Evolutionary conservation across 2,329 filamentous ascomycete genomes (phyloP).

Genomic region (Xylariales sp.): DNA sequence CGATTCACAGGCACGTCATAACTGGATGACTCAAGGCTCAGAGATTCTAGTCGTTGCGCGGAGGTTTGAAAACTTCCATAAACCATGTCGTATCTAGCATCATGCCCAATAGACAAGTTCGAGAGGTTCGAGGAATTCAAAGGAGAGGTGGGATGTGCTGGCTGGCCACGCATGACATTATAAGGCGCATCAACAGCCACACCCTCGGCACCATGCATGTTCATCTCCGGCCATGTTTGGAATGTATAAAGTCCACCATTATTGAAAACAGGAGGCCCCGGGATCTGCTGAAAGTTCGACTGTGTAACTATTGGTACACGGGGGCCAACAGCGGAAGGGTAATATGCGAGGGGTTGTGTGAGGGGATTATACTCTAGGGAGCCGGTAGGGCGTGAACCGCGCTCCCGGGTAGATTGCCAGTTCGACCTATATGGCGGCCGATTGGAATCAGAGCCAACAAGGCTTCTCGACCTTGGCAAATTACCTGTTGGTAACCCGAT

Average conservation of each 20-base stretch:
- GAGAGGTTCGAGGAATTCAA: slow-evolving; percentile 13
- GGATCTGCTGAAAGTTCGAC: slow-evolving; percentile 29
- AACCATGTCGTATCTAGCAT: slow-evolving; percentile 26
- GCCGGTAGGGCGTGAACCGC: slow-evolving; percentile 14
- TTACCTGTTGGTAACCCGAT: too few relatives aligned
- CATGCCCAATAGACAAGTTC: slow-evolving; percentile 30
- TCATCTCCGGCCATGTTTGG: slow-evolving; percentile 31
- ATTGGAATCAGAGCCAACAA: slow-evolving; percentile 13
- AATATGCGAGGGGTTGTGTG: slow-evolving; percentile 17
- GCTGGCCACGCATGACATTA: slow-evolving; percentile 21
- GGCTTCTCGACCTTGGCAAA: slow-evolving; percentile 11
- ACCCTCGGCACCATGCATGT: slow-evolving; percentile 25
- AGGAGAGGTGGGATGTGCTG: slow-evolving; percentile 14
- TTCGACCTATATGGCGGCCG: slow-evolving; percentile 9
- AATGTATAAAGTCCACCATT: slow-evolving; percentile 31
- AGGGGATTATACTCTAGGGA: slow-evolving; percentile 21
- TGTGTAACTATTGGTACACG: slow-evolving; percentile 25
- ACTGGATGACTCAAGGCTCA: slow-evolving; percentile 23
- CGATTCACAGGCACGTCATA: slow-evolving; percentile 14
- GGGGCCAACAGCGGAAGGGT: slow-evolving; percentile 20
- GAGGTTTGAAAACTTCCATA: slow-evolving; percentile 18
- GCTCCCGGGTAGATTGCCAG: slow-evolving; percentile 15
- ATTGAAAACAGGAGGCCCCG: slow-evolving; percentile 35
- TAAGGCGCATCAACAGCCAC: slow-evolving; percentile 28
- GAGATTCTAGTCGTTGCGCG: slow-evolving; percentile 25